Base-by-base conservation (phyloP, 176 grass and related monocot genomes). In the Thinopyrum elongatum region DNA sequence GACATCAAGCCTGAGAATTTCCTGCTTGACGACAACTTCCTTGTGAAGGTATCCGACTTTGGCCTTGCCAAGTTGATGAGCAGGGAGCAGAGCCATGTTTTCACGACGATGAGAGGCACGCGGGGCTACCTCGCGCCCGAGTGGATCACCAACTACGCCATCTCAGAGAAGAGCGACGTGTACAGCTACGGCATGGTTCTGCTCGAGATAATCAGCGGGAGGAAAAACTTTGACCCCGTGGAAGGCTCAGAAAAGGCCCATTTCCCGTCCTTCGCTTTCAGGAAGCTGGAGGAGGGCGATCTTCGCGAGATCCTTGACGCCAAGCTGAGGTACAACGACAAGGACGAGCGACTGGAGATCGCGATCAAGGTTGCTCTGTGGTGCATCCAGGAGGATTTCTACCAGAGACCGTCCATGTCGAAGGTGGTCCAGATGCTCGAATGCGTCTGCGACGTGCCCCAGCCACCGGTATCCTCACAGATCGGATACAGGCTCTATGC, bases 1-100 rank as follows among this genome's bases (percentile, higher is more conserved):
- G 97, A 99, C 76, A 99, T 99, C 79, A 99, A 99, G 77, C 97
- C 97, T 10, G 94, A 99, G 81, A 99, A 99, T 78, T 92, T 99
- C 26, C 88, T 99, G 26, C 93, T 96, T 21, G 92, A 99, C 25
- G 94, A 99, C 1, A 88, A 99, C 70, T 99, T 90, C 49, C 16
- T 79, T 17, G 94, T 94, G 12, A 99, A 96, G 87, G 97, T 99
- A 30, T 99, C 97, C 17, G 97, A 99, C 74, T 99, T 99, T 74
- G 97, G 97, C n/a, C 97, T 99, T 15, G 97, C 97, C 11, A 99
- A 99, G 75, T 38, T 99, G 58, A 99, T 99, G 97, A 99, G 92
- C 58, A 92, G 97, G 39, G 97, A 99, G 83, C 97, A 99, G 83
- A 99, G 97, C 67, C 92, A 94, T 86, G 97, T 99, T 41, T 99